Evolutionary conservation across 164 flowering plant genomes (phyloP), one percentile per base, ranked within the genome.

Genomic region (Annona cherimola): DNA sequence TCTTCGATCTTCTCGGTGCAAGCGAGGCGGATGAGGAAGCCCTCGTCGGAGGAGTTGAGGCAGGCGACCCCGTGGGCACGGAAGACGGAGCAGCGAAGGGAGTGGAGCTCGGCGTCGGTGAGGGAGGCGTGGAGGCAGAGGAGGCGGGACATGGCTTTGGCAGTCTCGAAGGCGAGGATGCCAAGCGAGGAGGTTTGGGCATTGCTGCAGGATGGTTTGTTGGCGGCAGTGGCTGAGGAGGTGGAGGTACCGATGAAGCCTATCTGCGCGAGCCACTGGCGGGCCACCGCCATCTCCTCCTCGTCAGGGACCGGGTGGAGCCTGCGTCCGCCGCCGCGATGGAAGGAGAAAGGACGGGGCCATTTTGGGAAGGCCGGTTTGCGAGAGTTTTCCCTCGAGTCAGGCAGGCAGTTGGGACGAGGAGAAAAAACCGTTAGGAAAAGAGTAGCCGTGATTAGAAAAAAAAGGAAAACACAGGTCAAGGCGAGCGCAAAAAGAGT

Each of bases 151-250:
- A 94, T 89, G 74, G 81, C 75, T 57, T 83, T 89, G 11, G 96
- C 97, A 0, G 88, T 73, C 78, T 94, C 97, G 75, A 92, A 90
- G 0, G 91, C 78, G n/a, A 94, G 89, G 42, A 94, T 92, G 0
- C 87, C 89, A 8, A 91, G 57, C 57, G 35, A 26, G 35, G 35
- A 26, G 35, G 60, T 59, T 57, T 65, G 61, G 40, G 39, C 41
- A 3, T 41, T 26, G 2, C 70, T 59, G 57, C 57, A 50, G 57
- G 57, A 16, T 50, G 57, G 3, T 50, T 16, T 12, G 57, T 11
- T 50, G 70, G 61, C 26, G 40, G 19, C 45, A 26, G 42, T 42
- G 73, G 69, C 12, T 75, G 46, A 42, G 71, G 72, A 20, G 57
- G 75, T 14, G 57, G 14, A 16, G 35, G n/a, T 43, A 14, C 57